Evolutionary conservation across 768 basidiomycete species (phyloP), one percentile per base, ranked within the genome.

Genomic region (Obba rivulosa): DNA sequence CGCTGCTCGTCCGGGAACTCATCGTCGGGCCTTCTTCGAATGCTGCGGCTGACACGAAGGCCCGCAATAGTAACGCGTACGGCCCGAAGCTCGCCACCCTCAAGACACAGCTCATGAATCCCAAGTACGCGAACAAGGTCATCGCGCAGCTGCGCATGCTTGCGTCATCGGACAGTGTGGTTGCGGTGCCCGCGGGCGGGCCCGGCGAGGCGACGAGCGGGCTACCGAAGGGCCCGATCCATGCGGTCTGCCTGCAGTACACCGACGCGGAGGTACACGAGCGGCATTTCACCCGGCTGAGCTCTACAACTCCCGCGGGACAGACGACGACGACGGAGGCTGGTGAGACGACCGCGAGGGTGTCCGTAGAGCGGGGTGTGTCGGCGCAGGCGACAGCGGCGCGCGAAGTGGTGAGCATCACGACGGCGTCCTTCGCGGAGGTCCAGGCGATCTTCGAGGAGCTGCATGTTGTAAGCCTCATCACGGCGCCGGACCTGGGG

Each of bases 221-320:
- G 79, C 35, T 64, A 66, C 18, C 62, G 63, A 54, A 49, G 42
- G 59, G 59, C 3, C 86, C 86, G 18, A 87, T 91, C 23, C 88
- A 83, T 57, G 89, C 87, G 0, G 87, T 90, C 18, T 91, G 85
- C 57, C 73, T 92, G 34, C 74, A 71, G 24, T 71, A 73, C 54
- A 60, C 79, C 2, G 89, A 92, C 47, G 73, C 63, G 8, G 85
- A 89, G 56, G 77, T 75, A 23, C 70, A 86, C 11, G 64, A 71
- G 21, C 69, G 74, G n/a, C 76, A 83, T 54, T 87, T 89, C 57
- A 65, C 72, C 18, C 71, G 70, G 40, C 60, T 87, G 21, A 52
- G 28, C 28, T 5, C 28, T 5, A 31, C 28, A 5, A 5, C 28
- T 5, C 13, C 59, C 34, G 57, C 61, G 2, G 52, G 50, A 9